Evolutionary conservation across 2,329 filamentous ascomycete species (phyloP), one percentile per base, ranked within the genome.

Genomic region (Leptographium flavum): DNA sequence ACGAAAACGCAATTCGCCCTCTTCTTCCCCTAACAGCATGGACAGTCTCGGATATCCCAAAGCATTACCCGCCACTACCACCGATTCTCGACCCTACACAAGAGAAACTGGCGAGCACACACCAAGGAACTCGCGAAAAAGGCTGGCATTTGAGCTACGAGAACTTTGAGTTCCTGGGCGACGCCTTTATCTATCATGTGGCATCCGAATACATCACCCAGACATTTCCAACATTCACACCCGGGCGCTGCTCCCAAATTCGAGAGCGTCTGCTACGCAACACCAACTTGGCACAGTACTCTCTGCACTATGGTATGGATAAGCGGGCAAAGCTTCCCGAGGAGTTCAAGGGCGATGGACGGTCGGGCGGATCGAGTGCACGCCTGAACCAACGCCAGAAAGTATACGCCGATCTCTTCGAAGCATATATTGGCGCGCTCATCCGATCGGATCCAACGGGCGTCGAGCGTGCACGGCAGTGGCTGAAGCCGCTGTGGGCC

Each of bases 181-280:
- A 96, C 58, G 82, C 77, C 17, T 70, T 93, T 43, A 83, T 96
- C 48, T 85, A 78, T 60, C 47, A 55, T 21, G 93, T 87, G 32
- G 76, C 87, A 4, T 79, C 83, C 0, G 73, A 76, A 28, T 67
- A 90, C 39, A 81, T 94, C 47, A 82, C 76, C 58, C 67, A 78
- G 47, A 83, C 76, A 9, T 92, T 88, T 55, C 70, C 71, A 1
- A 63, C 71, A 13, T 66, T 86, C 10, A 58, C 75, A 1, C 70
- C 82, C 0, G 87, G 87, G 3, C 73, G 78, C 48, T 77, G 79
- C 54, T 80, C 82, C 10, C 83, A 87, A 51, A 65, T 92, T 17
- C 79, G 90, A 42, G 87, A 95, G 60, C 63, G 74, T 8, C 68
- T 94, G 1, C 74, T 95, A 36, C 84, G 84, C 52, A 96, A 96